Base-by-base conservation (phyloP, 1,284 basidiomycete species). In the Tilletia caries region DNA sequence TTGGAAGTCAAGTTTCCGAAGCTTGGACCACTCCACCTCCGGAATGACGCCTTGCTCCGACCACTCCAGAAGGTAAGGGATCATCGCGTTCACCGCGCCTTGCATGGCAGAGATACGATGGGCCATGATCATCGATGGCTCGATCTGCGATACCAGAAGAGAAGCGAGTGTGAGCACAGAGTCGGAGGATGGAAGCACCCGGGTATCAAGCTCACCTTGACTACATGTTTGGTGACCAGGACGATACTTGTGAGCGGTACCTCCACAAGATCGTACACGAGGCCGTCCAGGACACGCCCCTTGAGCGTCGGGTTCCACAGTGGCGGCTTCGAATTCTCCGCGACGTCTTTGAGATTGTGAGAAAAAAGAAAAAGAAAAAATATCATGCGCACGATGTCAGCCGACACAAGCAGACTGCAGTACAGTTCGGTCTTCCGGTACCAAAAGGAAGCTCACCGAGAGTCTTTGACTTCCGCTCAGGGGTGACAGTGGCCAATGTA, bases 1-100 rank as follows among this genome's bases (percentile, higher is more conserved):
- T 83, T 97, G 93, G 83, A 98, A 96, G 72, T 98, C 95, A 20
- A 99, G 85, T n/a, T 89, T 86, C 54, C 90, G 88, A 76, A 94
- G 86, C 67, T 91, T 89, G 64, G 86, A 86, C 94, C 94, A 98
- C 71, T 93, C 92, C 0, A 79, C 81, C 68, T 85, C 85, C 2
- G 68, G 64, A 25, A 71, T 48, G 29, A 52, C 33, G 4, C 54
- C 50, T 25, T 70, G 67, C n/a, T 52, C 44, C 2, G 67, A 27
- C 6, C 90, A 87, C 27, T 65, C 64, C 20, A 29, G 8, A n/a
- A 65, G 15, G 23, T 15, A 44, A 25, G 64, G 64, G 20, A 73
- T 46, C 25, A 79, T 69, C 27, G 66, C 62, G 29, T 72, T 67
- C 0, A 79, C 68, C 0, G 79, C 78, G 1, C 75, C 76, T 8